Base-by-base conservation (phyloP, 768 basidiomycete species). In the Hebeloma cylindrosporum region DNA sequence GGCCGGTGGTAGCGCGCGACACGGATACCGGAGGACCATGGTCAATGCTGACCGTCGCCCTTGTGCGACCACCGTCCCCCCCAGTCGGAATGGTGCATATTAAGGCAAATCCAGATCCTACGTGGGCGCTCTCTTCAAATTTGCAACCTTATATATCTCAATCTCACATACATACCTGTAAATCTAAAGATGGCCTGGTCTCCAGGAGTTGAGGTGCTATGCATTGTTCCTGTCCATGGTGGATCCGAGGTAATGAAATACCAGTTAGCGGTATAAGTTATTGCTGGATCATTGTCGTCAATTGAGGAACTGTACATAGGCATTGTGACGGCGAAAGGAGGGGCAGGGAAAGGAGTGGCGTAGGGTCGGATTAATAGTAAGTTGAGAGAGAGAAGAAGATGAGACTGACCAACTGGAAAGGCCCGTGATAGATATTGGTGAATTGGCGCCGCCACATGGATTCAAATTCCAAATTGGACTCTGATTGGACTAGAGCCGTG, bases 81-180 rank as follows among this genome's bases (percentile, higher is more conserved):
- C 53, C 53, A 1, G 53, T 54, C 3, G 53, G 53, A 11, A 54
- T 48, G 10, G 49, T 54, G 23, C 45, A 50, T 7, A 54, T 40
- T 16, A 51, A 41, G 7, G 47, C 53, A 20, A 54, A 43, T 1
- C 49, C 32, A 7, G 48, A 48, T 16, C 53, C 53, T 54, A 21
- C 2, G 23, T 14, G 17, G 8, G 22, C 10, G 8, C 18, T 22
- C 9, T 8, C 11, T 26, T 37, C 9, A 26, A 16, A 36, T 28
- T 27, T 7, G 34, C n/a, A 30, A 8, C 8, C 20, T 29, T 7
- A 21, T 11, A 9, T 8, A 28, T 17, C 10, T 21, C n/a, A 9
- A 30, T 16, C 7, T 11, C 2, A 36, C 13, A 9, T 7, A 38
- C 51, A 20, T 3, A 52, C 51, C 51, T 22, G 46, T 48, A 40